phyloP scores from a whole-genome alignment of 2,329 filamentous ascomycete genomes.

The Fusarium neocosmosporiellum region DNA sequence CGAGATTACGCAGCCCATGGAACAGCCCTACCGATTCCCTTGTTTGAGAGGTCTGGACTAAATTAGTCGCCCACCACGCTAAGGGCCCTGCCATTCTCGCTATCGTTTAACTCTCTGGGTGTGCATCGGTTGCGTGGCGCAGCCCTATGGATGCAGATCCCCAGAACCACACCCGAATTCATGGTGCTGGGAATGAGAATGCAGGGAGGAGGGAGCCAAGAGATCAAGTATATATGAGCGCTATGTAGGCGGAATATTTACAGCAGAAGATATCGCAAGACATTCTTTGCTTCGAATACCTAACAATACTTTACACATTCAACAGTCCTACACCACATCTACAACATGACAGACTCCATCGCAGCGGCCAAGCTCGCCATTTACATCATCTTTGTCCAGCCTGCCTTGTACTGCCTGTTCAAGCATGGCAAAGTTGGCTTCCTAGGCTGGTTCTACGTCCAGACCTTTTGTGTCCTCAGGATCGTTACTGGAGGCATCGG shows the following conservation, averaged over 20 bases:
- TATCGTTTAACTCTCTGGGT: slow-evolving; percentile 4
- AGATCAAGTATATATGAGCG: neutral
- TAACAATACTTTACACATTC: neutral
- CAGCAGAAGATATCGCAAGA: neutral
- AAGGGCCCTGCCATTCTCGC: neutral
- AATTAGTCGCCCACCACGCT: neutral
- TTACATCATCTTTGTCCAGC: slow-evolving; percentile 9
- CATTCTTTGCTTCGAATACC: neutral
- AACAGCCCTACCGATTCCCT: neutral
- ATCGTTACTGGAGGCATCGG: slow-evolving; percentile 13
- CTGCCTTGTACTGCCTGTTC: slow-evolving; percentile 12
- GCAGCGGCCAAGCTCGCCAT: slow-evolving; percentile 16
- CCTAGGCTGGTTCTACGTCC: slow-evolving; percentile 19
- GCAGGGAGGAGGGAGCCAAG: neutral
- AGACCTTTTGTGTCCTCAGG: slow-evolving; percentile 10
- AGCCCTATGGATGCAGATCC: neutral
- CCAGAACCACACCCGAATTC: neutral
- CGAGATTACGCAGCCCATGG: neutral
- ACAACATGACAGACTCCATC: slow-evolving; percentile 13
- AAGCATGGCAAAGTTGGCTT: slow-evolving; percentile 22
- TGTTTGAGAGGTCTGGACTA: neutral
- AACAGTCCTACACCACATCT: neutral
- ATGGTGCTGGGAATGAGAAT: neutral
- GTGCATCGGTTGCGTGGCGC: neutral
- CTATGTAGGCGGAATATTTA: neutral